Base-by-base conservation (phyloP, 2,329 filamentous ascomycete genomes). In the Sclerotiophoma versabilis region DNA sequence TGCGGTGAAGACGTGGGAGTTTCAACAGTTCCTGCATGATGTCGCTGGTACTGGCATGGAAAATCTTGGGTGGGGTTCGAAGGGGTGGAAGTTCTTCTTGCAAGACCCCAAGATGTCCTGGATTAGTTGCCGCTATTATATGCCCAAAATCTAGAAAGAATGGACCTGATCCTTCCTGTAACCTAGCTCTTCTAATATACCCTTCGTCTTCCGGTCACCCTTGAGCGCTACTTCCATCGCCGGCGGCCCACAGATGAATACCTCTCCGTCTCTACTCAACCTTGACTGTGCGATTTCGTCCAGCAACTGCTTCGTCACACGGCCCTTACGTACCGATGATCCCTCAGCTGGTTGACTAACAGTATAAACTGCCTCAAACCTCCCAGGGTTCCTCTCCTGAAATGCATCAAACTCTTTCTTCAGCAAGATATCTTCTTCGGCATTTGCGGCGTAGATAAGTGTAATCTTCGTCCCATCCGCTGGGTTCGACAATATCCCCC, bases 221-320 rank as follows among this genome's bases (percentile, higher is more conserved):
- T 38, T 30, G 19, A 50, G 39, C 26, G 37, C 48, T 17, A 19
- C 11, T 30, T 89, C 84, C 86, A 91, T 89, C 0, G 80, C 79
- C 1, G 87, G 86, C 15, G 88, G 88, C 0, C 88, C 88, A 67
- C 87, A 90, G 1, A 91, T 78, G 64, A 90, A 87, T 0, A 91
- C 84, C 72, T 88, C 88, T 2, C 76, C 78, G 25, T 79, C 75
- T 4, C 15, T 9, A 5, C 2, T 14, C 8, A 12, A 11, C 57
- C 74, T 73, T 56, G 55, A 65, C 3, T 72, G 65, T n/a, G 63
- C 65, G n/a, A 76, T 78, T 58, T 83, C 77, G 57, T 79, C 71
- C 53, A 91, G 64, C 27, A 90, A 63, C 51, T 81, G 78, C 66
- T 79, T 80, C 2, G 82, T 84, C 8, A 91, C 79, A 53, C 83